Evolutionary conservation across 352 stramenopile species (phyloP), one percentile per base, ranked within the genome.

Genomic region (Globisporangium yorkense): DNA sequence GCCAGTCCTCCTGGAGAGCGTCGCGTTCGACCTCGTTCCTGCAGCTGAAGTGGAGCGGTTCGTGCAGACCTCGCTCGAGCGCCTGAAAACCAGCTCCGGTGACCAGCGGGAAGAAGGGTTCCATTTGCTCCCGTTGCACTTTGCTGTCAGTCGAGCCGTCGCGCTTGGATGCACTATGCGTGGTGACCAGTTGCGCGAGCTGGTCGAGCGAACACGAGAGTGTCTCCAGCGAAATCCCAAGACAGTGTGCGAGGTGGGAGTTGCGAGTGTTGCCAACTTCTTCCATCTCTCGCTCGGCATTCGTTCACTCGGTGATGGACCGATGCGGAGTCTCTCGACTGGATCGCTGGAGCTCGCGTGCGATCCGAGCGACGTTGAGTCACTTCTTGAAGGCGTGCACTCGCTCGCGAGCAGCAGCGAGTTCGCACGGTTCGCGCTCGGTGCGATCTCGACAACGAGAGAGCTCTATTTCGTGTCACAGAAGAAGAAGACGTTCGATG

Each of bases 401-500:
- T 51, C 13, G 61, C n/a, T 21, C 21, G 62, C 66, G 2, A 59
- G 43, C 20, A 31, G 62, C 15, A 41, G 16, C 52, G 51, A 20
- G 57, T 63, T 47, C 45, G 37, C 20, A 37, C 62, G 39, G 48
- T 57, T 65, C 49, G 43, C 68, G 18, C 59, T 75, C n/a, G 63
- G 72, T 29, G 61, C 72, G 31, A 68, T 84, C 59, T 66, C 74
- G 48, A 61, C 59, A 21, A 37, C 56, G 2, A 49, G 60, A 2
- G 63, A 75, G 18, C 13, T 56, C 8, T 74, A 80, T 56, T 72
- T 74, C 40, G 65, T 81, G 21, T 53, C 59, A 3, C 72, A 80
- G 27, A 81, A 76, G 57, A 84, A 84, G 53, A 75, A 77, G 61
- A 64, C 54, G 31, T 74, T 84, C 5, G 67, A 84, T n/a, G 63